Percentiles rank a stretch among this genome's conserved stretches.
These are phyloP conservation scores for Pseudocercospora ulei DNA, from an alignment of 2,329 filamentous ascomycete genomes.

Conservation along the genomic window DNA sequence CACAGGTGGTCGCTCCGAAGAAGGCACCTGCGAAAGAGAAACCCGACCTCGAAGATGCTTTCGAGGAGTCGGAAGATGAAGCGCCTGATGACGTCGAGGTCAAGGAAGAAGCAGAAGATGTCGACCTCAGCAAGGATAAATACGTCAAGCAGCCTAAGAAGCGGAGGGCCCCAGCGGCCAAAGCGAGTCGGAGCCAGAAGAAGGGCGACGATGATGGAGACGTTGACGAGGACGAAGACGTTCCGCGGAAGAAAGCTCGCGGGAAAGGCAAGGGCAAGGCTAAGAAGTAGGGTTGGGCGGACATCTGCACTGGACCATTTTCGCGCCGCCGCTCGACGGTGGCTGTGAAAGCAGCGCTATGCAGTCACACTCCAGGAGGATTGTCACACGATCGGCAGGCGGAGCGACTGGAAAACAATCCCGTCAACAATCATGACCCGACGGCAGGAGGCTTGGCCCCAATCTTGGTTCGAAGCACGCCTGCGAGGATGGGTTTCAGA, in stretches of 20 bases:
- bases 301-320: too few relatives aligned
- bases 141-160: slow-evolving; percentile 88
- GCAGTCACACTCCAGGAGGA: too few relatives aligned
- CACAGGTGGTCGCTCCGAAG: slow-evolving; percentile 62
- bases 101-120: slow-evolving; percentile 50
- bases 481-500: too few relatives aligned
- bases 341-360: too few relatives aligned
- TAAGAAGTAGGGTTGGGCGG: slow-evolving; percentile 40
- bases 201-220: slow-evolving; percentile 64
- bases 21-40: slow-evolving; percentile 61
- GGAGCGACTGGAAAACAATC: too few relatives aligned
- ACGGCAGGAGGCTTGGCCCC: too few relatives aligned
- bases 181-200: slow-evolving; percentile 41
- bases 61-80: slow-evolving; percentile 78
- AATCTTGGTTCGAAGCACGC: too few relatives aligned
- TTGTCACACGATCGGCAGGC: too few relatives aligned
- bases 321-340: too few relatives aligned
- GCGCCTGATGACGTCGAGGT: slow-evolving; percentile 41
- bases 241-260: slow-evolving; percentile 32
- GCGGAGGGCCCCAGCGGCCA: slow-evolving; percentile 47
- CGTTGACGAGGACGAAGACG: slow-evolving; percentile 37
- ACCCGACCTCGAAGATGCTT: slow-evolving; percentile 89
- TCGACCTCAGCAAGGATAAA: slow-evolving; percentile 89
- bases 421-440: too few relatives aligned
- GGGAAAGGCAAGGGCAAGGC: slow-evolving; percentile 39